Evolutionary conservation across 805 yeast species (phyloP).

Genomic region (Metschnikowia reukaufii): DNA sequence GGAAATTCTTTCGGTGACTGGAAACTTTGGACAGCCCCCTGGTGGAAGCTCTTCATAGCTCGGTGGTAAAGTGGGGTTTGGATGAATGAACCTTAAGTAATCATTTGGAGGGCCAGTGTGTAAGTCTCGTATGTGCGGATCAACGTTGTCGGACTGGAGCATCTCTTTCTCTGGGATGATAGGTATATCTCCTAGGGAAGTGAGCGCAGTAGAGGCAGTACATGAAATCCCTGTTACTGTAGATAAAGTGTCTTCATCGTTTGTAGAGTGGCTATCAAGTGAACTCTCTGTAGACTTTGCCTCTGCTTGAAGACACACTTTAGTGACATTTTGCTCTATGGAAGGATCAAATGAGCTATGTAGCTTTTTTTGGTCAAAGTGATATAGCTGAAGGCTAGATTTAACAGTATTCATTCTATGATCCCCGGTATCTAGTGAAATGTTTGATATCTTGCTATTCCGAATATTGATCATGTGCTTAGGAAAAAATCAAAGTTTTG

Average conservation of each 20-base stretch:
- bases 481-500: too few species aligned
- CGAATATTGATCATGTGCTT: too few species aligned
- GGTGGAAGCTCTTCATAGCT: conserved; percentile 38
- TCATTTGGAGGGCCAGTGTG: conserved; percentile 13
- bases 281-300: not conserved
- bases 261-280: not conserved
- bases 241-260: not conserved
- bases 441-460: too few species aligned
- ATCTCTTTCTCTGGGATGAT: not conserved
- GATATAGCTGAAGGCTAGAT: too few species aligned
- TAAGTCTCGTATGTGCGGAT: not conserved
- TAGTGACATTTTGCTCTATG: not conserved
- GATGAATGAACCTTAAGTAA: conserved; percentile 35
- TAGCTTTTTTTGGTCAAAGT: not conserved
- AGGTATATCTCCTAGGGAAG: not conserved
- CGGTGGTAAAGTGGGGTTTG: conserved; percentile 41
- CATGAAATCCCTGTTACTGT: not conserved
- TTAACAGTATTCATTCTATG: too few species aligned
- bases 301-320: not conserved
- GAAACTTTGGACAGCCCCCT: conserved; percentile 45
- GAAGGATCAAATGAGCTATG: not conserved
- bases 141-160: not conserved
- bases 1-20: conserved; percentile 19
- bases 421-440: too few species aligned
- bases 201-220: not conserved